A percentile compares a stretch with the other conserved stretches of the same genome.
Evolutionary conservation across 2,329 filamentous ascomycete species (phyloP).

Genomic region (Colletotrichum acutatum): DNA sequence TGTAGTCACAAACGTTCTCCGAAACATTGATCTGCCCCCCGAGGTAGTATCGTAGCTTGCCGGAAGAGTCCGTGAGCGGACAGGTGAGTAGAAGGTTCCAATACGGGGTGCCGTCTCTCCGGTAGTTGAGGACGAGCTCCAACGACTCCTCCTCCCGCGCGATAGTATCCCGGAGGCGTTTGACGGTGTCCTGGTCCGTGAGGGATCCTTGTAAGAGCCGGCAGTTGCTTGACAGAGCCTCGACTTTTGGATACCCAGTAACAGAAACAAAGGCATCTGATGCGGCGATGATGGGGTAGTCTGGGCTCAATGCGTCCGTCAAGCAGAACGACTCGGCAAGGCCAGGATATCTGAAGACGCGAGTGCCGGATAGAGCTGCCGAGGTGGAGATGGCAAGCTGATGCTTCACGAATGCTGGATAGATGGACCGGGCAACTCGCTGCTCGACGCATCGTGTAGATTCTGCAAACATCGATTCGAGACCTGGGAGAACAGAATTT

Average conservation of each 20-base stretch:
- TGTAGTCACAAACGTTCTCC: slow-evolving; percentile 59
- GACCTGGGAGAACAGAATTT: slow-evolving; percentile 54
- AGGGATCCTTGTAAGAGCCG: slow-evolving; percentile 60
- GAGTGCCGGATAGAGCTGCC: slow-evolving; percentile 53
- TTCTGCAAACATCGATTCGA: slow-evolving; percentile 57
- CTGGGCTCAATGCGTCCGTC: slow-evolving; percentile 60
- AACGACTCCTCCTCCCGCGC: slow-evolving; percentile 55
- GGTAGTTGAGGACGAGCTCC: slow-evolving; percentile 63
- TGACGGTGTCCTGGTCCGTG: slow-evolving; percentile 54
- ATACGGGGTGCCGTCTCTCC: slow-evolving; percentile 62
- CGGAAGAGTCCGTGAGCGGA: slow-evolving; percentile 60
- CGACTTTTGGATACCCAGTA: slow-evolving; percentile 58
- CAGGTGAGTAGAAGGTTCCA: slow-evolving; percentile 67
- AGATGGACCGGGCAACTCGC: slow-evolving; percentile 56
- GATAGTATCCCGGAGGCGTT: slow-evolving; percentile 54
- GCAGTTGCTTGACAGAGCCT: slow-evolving; percentile 61
- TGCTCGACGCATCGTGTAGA: slow-evolving; percentile 56
- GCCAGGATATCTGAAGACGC: slow-evolving; percentile 57
- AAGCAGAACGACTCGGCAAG: slow-evolving; percentile 69
- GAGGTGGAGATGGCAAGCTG: slow-evolving; percentile 60
- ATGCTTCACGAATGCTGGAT: slow-evolving; percentile 63
- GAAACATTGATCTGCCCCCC: slow-evolving; percentile 69
- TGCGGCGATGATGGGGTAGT: slow-evolving; percentile 61
- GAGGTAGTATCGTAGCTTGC: slow-evolving; percentile 62
- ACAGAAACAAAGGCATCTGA: slow-evolving; percentile 64